Evolutionary conservation across 2,329 filamentous ascomycete genomes (phyloP).

Genomic region (Metarhizium sp.): DNA sequence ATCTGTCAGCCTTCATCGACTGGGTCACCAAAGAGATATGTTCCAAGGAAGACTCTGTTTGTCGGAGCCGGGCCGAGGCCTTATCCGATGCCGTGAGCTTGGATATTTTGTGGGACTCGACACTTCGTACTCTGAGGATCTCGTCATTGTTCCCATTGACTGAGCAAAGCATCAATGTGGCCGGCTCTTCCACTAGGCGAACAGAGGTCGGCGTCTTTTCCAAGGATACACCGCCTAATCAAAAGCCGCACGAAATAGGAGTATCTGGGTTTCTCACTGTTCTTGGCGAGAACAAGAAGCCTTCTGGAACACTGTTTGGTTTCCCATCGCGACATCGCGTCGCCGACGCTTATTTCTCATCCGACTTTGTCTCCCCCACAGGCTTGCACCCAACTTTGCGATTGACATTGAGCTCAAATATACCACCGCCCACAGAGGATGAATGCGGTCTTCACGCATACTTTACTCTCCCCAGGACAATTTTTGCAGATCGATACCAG

Average conservation of each 20-base stretch:
- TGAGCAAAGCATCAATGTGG: slow-evolving; percentile 29
- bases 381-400: slow-evolving; percentile 78
- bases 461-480: slow-evolving; percentile 66
- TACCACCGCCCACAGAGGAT: slow-evolving; percentile 41
- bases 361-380: slow-evolving; percentile 58
- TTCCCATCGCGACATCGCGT: slow-evolving; percentile 72
- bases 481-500: slow-evolving; percentile 87
- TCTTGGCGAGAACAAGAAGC: slow-evolving; percentile 62
- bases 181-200: slow-evolving; percentile 37
- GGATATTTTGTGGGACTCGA: slow-evolving; percentile 68
- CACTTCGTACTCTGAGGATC: slow-evolving; percentile 54
- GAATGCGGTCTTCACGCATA: slow-evolving; percentile 69
- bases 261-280: slow-evolving; percentile 72
- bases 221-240: slow-evolving; percentile 46
- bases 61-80: slow-evolving; percentile 35
- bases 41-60: slow-evolving; percentile 32
- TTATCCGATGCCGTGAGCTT: slow-evolving; percentile 49
- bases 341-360: slow-evolving; percentile 46
- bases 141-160: slow-evolving; percentile 53
- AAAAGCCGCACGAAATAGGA: slow-evolving; percentile 64
- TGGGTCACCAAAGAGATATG: slow-evolving; percentile 48
- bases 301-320: slow-evolving; percentile 70
- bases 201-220: slow-evolving; percentile 77
- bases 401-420: slow-evolving; percentile 48
- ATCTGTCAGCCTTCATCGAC: slow-evolving; percentile 42